Conservation (phyloP, 2,329 filamentous ascomycete species). For the Daldinia eschscholtzii region DNA sequence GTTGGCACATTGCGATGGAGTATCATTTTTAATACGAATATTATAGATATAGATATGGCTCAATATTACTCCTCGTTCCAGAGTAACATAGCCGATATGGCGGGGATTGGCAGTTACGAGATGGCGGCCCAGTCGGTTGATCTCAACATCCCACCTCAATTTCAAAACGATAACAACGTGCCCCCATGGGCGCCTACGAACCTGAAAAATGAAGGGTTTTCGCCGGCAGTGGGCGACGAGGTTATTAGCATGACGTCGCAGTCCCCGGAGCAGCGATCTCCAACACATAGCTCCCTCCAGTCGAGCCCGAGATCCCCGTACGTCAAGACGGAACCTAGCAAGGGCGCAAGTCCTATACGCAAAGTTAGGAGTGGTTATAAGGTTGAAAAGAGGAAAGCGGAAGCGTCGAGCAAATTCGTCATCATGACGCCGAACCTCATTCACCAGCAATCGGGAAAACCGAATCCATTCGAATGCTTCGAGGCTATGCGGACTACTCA, state of each 20-base stretch:
- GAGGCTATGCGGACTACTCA: slow-evolving; percentile 66
- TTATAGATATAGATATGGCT: slow-evolving; percentile 42
- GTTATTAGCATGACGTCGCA: slow-evolving; percentile 50
- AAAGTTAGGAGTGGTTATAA: slow-evolving; percentile 59
- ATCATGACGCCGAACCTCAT: slow-evolving; percentile 68
- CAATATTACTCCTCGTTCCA: slow-evolving; percentile 51
- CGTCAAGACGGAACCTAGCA: slow-evolving; percentile 46
- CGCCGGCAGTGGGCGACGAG: slow-evolving; percentile 54
- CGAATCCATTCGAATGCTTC: slow-evolving; percentile 68
- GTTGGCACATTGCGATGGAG: background rate
- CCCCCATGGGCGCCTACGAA: slow-evolving; percentile 60
- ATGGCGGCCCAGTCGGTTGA: slow-evolving; percentile 50
- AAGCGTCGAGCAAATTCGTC: slow-evolving; percentile 63
- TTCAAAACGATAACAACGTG: slow-evolving; percentile 55
- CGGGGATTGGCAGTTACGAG: slow-evolving; percentile 50
- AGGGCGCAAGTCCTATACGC: slow-evolving; percentile 54
- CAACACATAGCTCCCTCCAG: slow-evolving; percentile 42
- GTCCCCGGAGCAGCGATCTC: slow-evolving; percentile 46
- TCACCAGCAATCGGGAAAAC: slow-evolving; percentile 62
- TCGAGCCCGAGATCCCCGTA: slow-evolving; percentile 49
- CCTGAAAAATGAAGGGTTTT: slow-evolving; percentile 52
- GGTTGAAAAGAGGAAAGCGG: slow-evolving; percentile 61
- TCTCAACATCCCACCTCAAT: slow-evolving; percentile 56
- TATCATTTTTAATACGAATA: slow-evolving; percentile 28
- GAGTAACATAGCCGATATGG: slow-evolving; percentile 45